Conservation (phyloP, 2,329 filamentous ascomycete genomes). For the Cercospora zeae-maydis region DNA sequence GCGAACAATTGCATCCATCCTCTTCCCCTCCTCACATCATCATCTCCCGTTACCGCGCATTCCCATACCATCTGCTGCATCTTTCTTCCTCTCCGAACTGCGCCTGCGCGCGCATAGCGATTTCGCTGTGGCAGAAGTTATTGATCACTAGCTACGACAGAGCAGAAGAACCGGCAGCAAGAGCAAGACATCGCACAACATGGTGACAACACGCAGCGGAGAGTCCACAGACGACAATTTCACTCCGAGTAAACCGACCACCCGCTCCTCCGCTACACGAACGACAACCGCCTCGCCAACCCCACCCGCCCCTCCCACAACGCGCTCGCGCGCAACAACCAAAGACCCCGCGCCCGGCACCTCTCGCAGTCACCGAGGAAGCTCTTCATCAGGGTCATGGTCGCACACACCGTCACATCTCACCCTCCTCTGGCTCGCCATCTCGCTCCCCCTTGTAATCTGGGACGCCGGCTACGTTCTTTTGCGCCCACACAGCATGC, state of each 20-base stretch:
- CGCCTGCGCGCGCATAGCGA: not conserved
- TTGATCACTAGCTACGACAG: not conserved
- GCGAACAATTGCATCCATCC: not conserved
- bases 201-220: slow-evolving; percentile 17
- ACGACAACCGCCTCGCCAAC: slow-evolving; percentile 9
- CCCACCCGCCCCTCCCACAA: slow-evolving; percentile 7
- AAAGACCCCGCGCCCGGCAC: slow-evolving; percentile 23
- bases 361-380: slow-evolving; percentile 20
- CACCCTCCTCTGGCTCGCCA: slow-evolving; percentile 65
- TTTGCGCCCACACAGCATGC: slow-evolving; percentile 76
- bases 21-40: not conserved
- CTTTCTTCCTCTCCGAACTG: not conserved
- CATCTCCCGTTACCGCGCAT: not conserved
- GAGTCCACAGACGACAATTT: slow-evolving; percentile 9
- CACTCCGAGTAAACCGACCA: slow-evolving; percentile 26
- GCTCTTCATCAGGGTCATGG: slow-evolving; percentile 40
- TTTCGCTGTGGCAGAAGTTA: not conserved
- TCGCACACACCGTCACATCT: slow-evolving; percentile 59
- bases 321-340: slow-evolving; percentile 38
- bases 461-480: slow-evolving; percentile 83
- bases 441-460: slow-evolving; percentile 72
- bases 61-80: not conserved
- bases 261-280: slow-evolving; percentile 20
- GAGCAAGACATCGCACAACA: not conserved
- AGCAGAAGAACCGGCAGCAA: not conserved